Base-by-base conservation (phyloP, 495 filamentous ascomycete species). In the Lophiotrema nucula region DNA sequence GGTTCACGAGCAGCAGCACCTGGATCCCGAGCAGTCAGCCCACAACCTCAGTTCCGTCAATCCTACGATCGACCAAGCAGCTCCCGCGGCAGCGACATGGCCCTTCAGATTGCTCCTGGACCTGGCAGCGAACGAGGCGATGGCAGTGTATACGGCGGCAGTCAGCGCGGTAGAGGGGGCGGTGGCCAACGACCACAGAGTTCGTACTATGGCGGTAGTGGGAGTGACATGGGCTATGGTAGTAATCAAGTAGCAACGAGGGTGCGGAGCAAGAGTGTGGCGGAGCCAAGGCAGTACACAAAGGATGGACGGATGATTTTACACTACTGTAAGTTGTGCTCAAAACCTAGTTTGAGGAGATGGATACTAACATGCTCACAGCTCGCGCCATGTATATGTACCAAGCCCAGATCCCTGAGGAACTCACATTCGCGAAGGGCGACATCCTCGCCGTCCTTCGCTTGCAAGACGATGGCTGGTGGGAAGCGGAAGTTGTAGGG, bases 391-490 rank as follows among this genome's bases (percentile, higher is more conserved):
- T 96, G 76, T 99, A 97, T 73, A 83, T 88, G 76, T 99, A 99
- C 73, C 83, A 85, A 64, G 88, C 93, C 0, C 91, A 89, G 15
- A 99, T 99, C 53, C 88, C 92, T 0, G 93, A 96, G 66, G 95
- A 99, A 71, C 77, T 99, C 27, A 86, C 88, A 16, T 99, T 99
- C 66, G 79, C 81, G 11, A 97, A 97, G 73, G 95, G 95, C 45
- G 95, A 99, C 68, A 78, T 89, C 47, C 75, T 99, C 6, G 89
- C 92, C 0, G 83, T 99, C n/a, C 74, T 95, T 28, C 79, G 90
- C 59, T 83, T 92, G 56, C 95, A 99, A 70, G 95, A 99, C 72
- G 95, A 99, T 68, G 95, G 95, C 11, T 99, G 95, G 95, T 99
- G 95, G 95, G 93, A 97, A 77, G 93, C 95, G 13, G 92, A 97